phyloP scores from a whole-genome alignment of 768 basidiomycete species.

The Cyathus striatus region DNA sequence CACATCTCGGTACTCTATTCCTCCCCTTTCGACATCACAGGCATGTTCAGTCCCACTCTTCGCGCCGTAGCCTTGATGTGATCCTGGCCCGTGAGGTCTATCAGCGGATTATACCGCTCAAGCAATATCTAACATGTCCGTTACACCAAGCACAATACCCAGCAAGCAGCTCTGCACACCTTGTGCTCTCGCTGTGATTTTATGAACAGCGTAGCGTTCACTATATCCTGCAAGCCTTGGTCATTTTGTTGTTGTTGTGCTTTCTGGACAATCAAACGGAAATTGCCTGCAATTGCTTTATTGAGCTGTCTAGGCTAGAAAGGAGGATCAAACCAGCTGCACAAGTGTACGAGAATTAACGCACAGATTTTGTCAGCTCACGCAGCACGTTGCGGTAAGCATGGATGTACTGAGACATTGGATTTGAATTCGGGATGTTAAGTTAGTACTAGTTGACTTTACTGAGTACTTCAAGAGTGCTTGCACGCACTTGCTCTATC shows the following conservation, averaged over 20 bases:
- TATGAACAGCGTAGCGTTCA: conserved; percentile 63
- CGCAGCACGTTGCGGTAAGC: conserved; percentile 49
- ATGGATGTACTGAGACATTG: conserved; percentile 26
- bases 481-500: no score
- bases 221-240: conserved; percentile 39
- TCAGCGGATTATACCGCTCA: conserved; percentile 83
- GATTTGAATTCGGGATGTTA: conserved; percentile 8
- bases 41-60: conserved; percentile 85
- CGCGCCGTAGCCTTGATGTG: conserved; percentile 80
- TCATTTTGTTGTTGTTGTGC: conserved; percentile 18
- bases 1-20: conserved; percentile 1
- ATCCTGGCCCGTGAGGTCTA: conserved; percentile 77
- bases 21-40: conserved; percentile 33
- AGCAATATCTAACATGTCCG: conserved; percentile 52
- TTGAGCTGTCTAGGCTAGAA: conserved; percentile 34
- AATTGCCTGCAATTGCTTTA: conserved; percentile 36
- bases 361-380: conserved; percentile 49
- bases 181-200: conserved; percentile 72
- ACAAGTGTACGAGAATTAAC: not conserved
- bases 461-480: no score
- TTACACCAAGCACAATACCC: not conserved
- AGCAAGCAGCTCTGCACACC: conserved; percentile 31
- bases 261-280: conserved; percentile 52
- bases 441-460: no score
- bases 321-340: conserved; percentile 3